Percentiles rank a stretch among this genome's conserved stretches.
Evolutionary conservation across 805 yeast species (phyloP).

Genomic region (Grigorovia humatica): DNA sequence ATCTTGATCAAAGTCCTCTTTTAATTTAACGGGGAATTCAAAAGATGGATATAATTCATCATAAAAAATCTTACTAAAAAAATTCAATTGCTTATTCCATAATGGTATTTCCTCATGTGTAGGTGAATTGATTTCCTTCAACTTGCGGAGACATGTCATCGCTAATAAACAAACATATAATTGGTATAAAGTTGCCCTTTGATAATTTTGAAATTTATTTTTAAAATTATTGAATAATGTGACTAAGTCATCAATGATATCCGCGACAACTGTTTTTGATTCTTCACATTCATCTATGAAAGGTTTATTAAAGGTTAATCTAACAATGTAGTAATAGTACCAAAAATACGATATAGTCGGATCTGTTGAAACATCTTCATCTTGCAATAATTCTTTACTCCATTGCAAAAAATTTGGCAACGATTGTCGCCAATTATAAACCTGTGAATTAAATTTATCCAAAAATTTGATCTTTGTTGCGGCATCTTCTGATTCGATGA

Average conservation of each 20-base stretch:
- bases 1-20: constrained; percentile 17
- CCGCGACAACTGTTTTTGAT: constrained; percentile 21
- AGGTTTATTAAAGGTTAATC: constrained; percentile 51
- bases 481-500: constrained; percentile 26
- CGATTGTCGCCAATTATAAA: constrained; percentile 40
- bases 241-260: constrained; percentile 22
- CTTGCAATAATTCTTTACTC: constrained; percentile 33
- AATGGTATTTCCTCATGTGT: constrained; percentile 1
- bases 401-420: constrained; percentile 43
- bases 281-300: constrained; percentile 36
- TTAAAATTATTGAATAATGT: constrained; percentile 22
- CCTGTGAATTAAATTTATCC: constrained; percentile 38
- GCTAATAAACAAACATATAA: constrained; percentile 28
- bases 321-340: constrained; percentile 47
- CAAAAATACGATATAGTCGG: constrained; percentile 45
- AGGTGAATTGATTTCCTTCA: constrained; percentile 3
- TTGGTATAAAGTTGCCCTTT: constrained; percentile 23
- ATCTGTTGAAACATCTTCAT: constrained; percentile 35
- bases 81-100: constrained; percentile 13
- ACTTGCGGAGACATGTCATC: constrained; percentile 20
- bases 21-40: constrained; percentile 16
- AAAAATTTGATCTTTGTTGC: constrained; percentile 30
- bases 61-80: constrained; percentile 19
- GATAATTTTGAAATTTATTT: constrained; percentile 15
- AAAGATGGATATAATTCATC: constrained; percentile 18